phyloP scores from a whole-genome alignment of 2,329 filamentous ascomycete genomes.

The Sporothrix variecibatus region DNA sequence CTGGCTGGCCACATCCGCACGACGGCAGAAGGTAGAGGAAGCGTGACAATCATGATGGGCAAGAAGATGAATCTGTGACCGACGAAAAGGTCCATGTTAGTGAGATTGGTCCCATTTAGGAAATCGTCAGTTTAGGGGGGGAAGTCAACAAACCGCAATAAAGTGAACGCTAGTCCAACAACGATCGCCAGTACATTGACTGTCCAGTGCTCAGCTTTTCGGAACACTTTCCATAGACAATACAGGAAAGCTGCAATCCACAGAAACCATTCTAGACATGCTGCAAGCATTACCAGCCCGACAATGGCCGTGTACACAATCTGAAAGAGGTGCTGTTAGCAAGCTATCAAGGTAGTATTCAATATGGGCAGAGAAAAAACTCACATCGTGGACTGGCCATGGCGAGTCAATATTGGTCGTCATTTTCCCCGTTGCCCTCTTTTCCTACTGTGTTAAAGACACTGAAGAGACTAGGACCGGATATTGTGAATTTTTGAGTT shows the following conservation, averaged over 20 bases:
- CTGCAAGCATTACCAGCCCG: constrained; percentile 78
- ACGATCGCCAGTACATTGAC: constrained; percentile 75
- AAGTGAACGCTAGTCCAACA: constrained; percentile 70
- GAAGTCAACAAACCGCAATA: constrained; percentile 62
- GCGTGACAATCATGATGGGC: constrained; percentile 89
- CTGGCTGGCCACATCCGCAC: constrained; percentile 68
- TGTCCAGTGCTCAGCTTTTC: constrained; percentile 86
- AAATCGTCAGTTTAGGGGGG: neutral
- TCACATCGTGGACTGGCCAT: constrained; percentile 57
- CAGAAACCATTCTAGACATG: constrained; percentile 88
- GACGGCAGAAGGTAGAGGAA: constrained; percentile 75
- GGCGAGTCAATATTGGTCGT: constrained; percentile 32
- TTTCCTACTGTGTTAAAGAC: neutral
- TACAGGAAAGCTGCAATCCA: constrained; percentile 95
- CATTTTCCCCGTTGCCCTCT: neutral
- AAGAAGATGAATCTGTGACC: constrained; percentile 73
- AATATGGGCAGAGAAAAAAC: constrained; percentile 27
- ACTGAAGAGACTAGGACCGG: neutral
- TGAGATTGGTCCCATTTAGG: neutral
- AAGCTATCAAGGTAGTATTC: neutral
- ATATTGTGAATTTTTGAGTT: neutral
- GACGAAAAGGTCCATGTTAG: neutral
- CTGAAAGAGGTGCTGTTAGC: constrained; percentile 47
- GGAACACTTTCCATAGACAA: constrained; percentile 83
- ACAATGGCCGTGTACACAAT: constrained; percentile 84